Evolutionary conservation across 148 eudicot genomes (phyloP).

Genomic region (Rhododendron kiyosumense): DNA sequence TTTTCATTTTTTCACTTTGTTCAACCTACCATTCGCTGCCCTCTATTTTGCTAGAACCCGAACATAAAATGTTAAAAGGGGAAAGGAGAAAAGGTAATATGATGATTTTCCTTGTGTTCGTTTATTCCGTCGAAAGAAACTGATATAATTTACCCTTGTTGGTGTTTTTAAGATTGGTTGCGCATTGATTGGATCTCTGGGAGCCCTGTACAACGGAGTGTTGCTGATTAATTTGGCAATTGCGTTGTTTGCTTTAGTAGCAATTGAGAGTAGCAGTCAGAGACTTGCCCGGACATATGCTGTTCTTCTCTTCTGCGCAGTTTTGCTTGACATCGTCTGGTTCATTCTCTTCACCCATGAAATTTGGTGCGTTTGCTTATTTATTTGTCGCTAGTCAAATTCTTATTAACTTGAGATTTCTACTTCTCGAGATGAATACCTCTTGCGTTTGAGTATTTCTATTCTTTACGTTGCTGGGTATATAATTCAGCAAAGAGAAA

Average conservation of each 20-base stretch:
- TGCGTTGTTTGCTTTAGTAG: conserved; percentile 82
- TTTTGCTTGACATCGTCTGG: conserved; percentile 71
- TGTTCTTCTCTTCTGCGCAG: conserved; percentile 61
- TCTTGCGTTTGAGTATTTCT: not conserved
- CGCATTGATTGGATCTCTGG: conserved; percentile 84
- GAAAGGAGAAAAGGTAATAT: not conserved
- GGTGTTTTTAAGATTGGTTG: conserved; percentile 57
- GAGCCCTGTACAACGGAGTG: conserved; percentile 77
- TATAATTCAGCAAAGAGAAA: not conserved
- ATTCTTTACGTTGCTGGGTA: not conserved
- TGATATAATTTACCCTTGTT: not conserved
- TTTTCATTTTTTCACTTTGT: not conserved
- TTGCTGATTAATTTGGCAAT: conserved; percentile 63
- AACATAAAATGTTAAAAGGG: not conserved
- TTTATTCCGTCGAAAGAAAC: not conserved
- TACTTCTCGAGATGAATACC: not conserved
- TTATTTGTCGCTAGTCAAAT: not conserved
- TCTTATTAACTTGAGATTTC: not conserved
- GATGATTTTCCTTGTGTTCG: not conserved
- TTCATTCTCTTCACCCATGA: conserved; percentile 68
- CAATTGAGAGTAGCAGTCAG: conserved; percentile 94
- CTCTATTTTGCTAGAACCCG: not conserved
- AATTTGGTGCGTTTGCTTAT: conserved; percentile 52
- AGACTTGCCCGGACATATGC: conserved; percentile 89
- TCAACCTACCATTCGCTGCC: not conserved